Base-by-base conservation (phyloP, 768 basidiomycete genomes). In the Panus rudis region DNA sequence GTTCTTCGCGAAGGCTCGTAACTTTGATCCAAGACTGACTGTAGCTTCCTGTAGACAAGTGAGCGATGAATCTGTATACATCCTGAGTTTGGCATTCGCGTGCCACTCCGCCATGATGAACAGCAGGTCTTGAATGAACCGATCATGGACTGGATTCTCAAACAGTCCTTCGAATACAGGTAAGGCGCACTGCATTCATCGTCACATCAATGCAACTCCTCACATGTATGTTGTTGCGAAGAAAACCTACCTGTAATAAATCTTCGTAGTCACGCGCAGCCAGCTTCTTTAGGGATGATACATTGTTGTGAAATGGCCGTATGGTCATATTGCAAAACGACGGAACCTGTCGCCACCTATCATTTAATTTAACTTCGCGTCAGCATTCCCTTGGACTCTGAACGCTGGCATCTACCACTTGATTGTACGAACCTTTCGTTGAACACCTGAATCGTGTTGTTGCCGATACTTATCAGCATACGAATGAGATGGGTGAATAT, bases 111-210 rank as follows among this genome's bases (percentile, higher is more conserved):
- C 55, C 2, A 53, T 30, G 0, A 39, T n/a, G 31, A 34, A 46
- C 4, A 46, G 23, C 16, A 46, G 25, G 19, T 46, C 25, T 12
- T n/a, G 20, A 27, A 39, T 35, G 2, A 51, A 35, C 3, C 22
- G 12, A 21, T 67, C 47, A 16, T 66, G 52, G 0, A 22, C 38
- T 7, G 43, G 33, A 12, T 54, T 43, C 3, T 54, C 57, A 1
- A 71, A 49, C 0, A 73, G 56, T 3, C 62, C 67, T 5, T 72
- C 64, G 23, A 71, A 68, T 0, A 54, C 63, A 0, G 69, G 68
- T 2, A 69, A 55, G 0, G 63, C 52, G 39, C 65, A 66, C 67
- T 53, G 39, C 16, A 30, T 30, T 10, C 10, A 30, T 30, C 28
- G 16, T 16, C 10, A 30, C 10, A 16, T 30, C 28, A 30, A 10